Evolutionary conservation across 768 basidiomycete species (phyloP).

Genomic region (Macrolepiota albuminosa): DNA sequence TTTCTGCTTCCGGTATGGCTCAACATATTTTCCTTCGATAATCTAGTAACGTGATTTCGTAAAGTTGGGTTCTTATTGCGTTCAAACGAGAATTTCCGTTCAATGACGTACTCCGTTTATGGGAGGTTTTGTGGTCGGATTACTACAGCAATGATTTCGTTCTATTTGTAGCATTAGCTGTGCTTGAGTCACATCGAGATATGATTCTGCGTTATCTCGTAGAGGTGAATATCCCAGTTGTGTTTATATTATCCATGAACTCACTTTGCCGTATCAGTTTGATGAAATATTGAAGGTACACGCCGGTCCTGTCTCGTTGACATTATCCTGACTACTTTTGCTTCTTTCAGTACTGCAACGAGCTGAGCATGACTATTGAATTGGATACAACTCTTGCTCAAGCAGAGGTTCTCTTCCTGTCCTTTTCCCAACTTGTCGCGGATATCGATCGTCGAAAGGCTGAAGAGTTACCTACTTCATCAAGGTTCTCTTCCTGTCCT

Average conservation of each 20-base stretch:
- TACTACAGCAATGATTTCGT: conserved; percentile 85
- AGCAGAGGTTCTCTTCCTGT: conserved; percentile 94
- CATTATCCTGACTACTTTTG: neutral
- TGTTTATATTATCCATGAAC: neutral
- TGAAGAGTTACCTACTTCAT: conserved; percentile 43
- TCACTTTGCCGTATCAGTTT: conserved; percentile 41
- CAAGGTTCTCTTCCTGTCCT: conserved; percentile 91
- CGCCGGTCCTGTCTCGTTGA: conserved; percentile 9
- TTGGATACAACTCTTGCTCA: conserved; percentile 93
- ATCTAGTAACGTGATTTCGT: neutral
- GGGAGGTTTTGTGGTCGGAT: conserved; percentile 94
- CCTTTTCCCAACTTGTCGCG: conserved; percentile 82
- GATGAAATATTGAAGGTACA: conserved; percentile 74
- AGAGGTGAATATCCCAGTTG: conserved; percentile 53
- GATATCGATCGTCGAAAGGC: conserved; percentile 81
- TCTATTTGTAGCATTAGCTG: conserved; percentile 91
- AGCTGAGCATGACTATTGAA: conserved; percentile 95
- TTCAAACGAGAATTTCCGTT: conserved; percentile 98
- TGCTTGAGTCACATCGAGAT: conserved; percentile 92
- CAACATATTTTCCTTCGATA: neutral
- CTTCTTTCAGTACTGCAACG: conserved; percentile 73
- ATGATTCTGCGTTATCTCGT: conserved; percentile 93
- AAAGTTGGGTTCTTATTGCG: conserved; percentile 83
- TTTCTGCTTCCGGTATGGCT: conserved; percentile 90
- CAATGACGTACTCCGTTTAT: conserved; percentile 81